phyloP scores from a whole-genome alignment of 2,329 filamentous ascomycete species.

The Cladosporium sp. region DNA sequence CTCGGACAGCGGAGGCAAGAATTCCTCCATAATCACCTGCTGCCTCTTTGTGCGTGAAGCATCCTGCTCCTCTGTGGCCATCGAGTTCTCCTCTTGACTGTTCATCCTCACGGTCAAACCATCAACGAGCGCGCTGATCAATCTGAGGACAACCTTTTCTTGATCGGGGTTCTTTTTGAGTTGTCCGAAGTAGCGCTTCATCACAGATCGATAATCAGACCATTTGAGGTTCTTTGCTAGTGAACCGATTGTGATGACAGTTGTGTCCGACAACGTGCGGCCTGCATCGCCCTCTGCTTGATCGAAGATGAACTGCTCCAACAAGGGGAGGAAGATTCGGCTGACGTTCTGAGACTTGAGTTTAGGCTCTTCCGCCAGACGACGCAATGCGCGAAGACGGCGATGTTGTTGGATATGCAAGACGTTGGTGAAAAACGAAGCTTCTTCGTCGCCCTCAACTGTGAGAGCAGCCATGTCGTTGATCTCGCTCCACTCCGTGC shows the following conservation, averaged over 20 bases:
- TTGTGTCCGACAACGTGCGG: slow-evolving; percentile 82
- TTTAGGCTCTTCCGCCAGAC: slow-evolving; percentile 70
- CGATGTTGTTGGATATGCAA: slow-evolving; percentile 86
- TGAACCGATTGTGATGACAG: slow-evolving; percentile 75
- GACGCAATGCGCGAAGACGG: slow-evolving; percentile 78
- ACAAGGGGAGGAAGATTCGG: slow-evolving; percentile 83
- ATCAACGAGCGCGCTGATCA: slow-evolving; percentile 81
- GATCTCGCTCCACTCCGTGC: slow-evolving; percentile 70
- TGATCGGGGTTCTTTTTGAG: slow-evolving; percentile 77
- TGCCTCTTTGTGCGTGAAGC: slow-evolving; percentile 24
- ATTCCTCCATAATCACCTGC: slow-evolving; percentile 62
- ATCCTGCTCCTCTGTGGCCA: slow-evolving; percentile 16
- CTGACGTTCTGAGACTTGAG: slow-evolving; percentile 77
- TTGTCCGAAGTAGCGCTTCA: slow-evolving; percentile 82
- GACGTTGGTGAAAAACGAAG: slow-evolving; percentile 90
- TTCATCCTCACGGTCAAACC: slow-evolving; percentile 53
- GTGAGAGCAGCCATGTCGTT: slow-evolving; percentile 74
- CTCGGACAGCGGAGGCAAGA: slow-evolving; percentile 76
- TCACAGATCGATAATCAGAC: slow-evolving; percentile 83
- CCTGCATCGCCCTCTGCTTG: slow-evolving; percentile 74
- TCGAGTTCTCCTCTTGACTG: slow-evolving; percentile 45
- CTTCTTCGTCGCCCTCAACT: slow-evolving; percentile 71
- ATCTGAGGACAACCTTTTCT: slow-evolving; percentile 81
- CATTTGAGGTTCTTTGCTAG: slow-evolving; percentile 80
- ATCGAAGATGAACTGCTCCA: slow-evolving; percentile 93